Evolutionary conservation across 1,284 basidiomycete species (phyloP), one percentile per base, ranked within the genome.

Genomic region (Grifola frondosa): DNA sequence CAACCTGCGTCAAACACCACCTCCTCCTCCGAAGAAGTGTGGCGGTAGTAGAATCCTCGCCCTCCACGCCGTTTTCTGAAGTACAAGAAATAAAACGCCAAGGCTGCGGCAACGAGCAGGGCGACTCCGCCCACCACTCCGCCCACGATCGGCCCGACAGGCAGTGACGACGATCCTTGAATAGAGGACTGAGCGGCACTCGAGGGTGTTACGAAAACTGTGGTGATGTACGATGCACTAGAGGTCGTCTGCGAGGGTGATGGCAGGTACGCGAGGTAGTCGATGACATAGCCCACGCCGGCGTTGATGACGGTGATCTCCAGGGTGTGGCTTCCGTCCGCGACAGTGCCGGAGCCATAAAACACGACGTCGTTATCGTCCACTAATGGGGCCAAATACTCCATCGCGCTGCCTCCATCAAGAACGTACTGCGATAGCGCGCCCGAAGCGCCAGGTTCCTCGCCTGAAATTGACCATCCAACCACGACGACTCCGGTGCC

Each of bases 21-120:
- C n/a, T 12, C 34, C n/a, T 19, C 33, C 44, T 19, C 40, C 31
- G 13, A 35, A 24, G 35, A 48, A 41, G 30, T 41, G 29, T 38
- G 32, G 37, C 45, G 45, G 12, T 28, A 34, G 33, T 46, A 43
- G 7, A 35, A 33, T 7, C 30, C 38, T 19, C 34, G 47, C n/a
- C n/a, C n/a, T n/a, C n/a, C 30, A n/a, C 37, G 41, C 10, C 50
- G 50, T 16, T 22, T 37, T 8, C 48, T 40, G 35, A 41, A 47
- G 42, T 30, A 52, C 5, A 52, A 32, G 46, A 56, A 51, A 31
- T 36, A 56, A 29, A 53, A 32, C 9, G 44, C 51, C 19, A 56
- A 42, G 7, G 32, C 39, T 5, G 44, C 44, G 12, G 37, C 37
- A 9, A 56, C 38, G 16, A 56, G 28, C 22, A 56, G 38, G 16